Percentiles rank a stretch among this genome's conserved stretches.
Evolutionary conservation across 805 yeast genomes (phyloP).

Genomic region (Sugiyamaella boreocaroliniensis): DNA sequence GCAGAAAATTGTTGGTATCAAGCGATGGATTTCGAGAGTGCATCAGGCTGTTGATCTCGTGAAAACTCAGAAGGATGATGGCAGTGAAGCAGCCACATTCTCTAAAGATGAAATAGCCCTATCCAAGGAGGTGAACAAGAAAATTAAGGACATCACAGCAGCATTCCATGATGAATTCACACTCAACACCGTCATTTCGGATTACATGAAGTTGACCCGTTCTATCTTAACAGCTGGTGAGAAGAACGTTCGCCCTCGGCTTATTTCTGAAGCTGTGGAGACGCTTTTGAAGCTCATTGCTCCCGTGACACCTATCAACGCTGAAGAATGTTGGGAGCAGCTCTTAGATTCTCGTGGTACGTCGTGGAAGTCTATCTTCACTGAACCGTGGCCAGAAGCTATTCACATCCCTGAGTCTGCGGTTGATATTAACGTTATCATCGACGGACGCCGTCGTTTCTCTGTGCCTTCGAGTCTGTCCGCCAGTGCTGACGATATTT

Average conservation of each 20-base stretch:
- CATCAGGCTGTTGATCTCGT: constrained; percentile 23
- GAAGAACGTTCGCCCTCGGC: constrained; percentile 31
- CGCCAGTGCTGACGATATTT: constrained; percentile 31
- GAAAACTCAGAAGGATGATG: neutral
- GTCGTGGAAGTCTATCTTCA: constrained; percentile 46
- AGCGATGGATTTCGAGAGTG: constrained; percentile 75
- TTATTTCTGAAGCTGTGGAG: constrained; percentile 45
- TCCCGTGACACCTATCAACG: constrained; percentile 74
- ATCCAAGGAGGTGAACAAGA: constrained; percentile 50
- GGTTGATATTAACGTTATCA: constrained; percentile 7
- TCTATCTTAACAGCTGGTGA: constrained; percentile 37
- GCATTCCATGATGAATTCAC: constrained; percentile 56
- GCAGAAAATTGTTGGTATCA: constrained; percentile 73
- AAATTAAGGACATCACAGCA: constrained; percentile 44
- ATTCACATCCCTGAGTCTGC: constrained; percentile 17
- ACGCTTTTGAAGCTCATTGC: constrained; percentile 57
- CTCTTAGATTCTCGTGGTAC: constrained; percentile 28
- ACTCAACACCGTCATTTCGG: constrained; percentile 81
- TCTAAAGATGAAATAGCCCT: constrained; percentile 45
- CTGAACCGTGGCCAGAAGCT: constrained; percentile 62
- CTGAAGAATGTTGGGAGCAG: constrained; percentile 76
- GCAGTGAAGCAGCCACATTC: constrained; percentile 15
- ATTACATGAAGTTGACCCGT: constrained; percentile 78
- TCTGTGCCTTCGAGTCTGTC: constrained; percentile 3
- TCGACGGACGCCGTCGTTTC: constrained; percentile 16